phyloP scores from a whole-genome alignment of 2,329 filamentous ascomycete genomes.

The Venturia aucupariae region DNA sequence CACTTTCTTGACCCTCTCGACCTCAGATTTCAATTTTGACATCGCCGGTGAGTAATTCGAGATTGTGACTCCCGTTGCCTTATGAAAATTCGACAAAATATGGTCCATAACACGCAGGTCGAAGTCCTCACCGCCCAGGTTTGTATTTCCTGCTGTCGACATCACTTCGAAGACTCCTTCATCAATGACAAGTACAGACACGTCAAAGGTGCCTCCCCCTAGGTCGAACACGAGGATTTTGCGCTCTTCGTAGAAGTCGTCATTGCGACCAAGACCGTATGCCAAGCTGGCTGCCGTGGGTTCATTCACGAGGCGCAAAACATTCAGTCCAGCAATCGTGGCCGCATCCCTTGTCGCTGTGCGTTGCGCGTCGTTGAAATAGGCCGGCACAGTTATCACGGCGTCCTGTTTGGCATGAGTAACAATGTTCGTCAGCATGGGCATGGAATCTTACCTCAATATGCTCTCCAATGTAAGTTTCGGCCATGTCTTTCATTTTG shows the following conservation, averaged over 20 bases:
- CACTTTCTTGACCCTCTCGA: constrained; percentile 8
- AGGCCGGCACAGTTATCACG: constrained; percentile 14
- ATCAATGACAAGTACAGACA: constrained; percentile 11
- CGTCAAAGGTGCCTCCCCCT: constrained; percentile 10
- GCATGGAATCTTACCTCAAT: neutral
- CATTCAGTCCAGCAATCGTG: constrained; percentile 9
- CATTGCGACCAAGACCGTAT: neutral
- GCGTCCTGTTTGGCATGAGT: neutral
- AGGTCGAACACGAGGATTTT: constrained; percentile 7
- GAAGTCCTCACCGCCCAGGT: constrained; percentile 10
- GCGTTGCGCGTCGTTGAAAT: constrained; percentile 12
- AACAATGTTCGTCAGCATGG: neutral
- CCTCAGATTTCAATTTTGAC: constrained; percentile 1
- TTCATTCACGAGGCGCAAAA: constrained; percentile 7
- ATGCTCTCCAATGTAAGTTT: constrained; percentile 10
- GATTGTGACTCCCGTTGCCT: neutral
- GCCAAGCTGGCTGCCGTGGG: constrained; percentile 11
- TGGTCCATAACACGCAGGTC: constrained; percentile 8
- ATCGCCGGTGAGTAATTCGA: neutral
- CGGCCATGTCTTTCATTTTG: constrained; percentile 14
- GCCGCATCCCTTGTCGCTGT: constrained; percentile 10
- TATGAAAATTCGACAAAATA: neutral
- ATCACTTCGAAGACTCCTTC: constrained; percentile 11
- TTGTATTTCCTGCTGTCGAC: constrained; percentile 5
- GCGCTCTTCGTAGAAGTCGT: neutral